A percentile compares a stretch with the other conserved stretches of the same genome.
phyloP scores from a whole-genome alignment of 257 asterid genomes.

The Petunia secreta region DNA sequence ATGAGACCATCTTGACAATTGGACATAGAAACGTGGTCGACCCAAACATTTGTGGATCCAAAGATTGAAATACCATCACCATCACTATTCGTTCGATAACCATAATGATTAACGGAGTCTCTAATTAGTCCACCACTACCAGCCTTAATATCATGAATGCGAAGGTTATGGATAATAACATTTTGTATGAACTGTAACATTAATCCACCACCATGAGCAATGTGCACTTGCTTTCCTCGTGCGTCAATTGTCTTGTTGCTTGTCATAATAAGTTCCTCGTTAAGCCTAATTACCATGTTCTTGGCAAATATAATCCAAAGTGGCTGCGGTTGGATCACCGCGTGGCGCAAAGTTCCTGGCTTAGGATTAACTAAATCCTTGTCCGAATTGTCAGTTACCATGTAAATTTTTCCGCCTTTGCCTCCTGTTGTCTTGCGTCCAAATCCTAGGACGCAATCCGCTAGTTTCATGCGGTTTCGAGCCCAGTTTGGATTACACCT shows the following conservation, averaged over 20 bases:
- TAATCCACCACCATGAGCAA: slow-evolving; percentile 53
- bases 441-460: slow-evolving; percentile 58
- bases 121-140: slow-evolving; percentile 58
- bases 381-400: slow-evolving; percentile 59
- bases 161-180: slow-evolving; percentile 52
- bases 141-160: slow-evolving; percentile 45
- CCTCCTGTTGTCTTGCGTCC: slow-evolving; percentile 62
- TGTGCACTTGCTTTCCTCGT: slow-evolving; percentile 58
- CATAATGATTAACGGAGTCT: slow-evolving; percentile 50
- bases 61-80: slow-evolving; percentile 63
- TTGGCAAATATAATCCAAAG: slow-evolving; percentile 55
- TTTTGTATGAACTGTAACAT: slow-evolving; percentile 53
- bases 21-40: slow-evolving; percentile 62
- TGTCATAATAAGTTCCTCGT: slow-evolving; percentile 57
- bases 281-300: slow-evolving; percentile 47
- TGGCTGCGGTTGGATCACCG: slow-evolving; percentile 54
- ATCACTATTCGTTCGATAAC: slow-evolving; percentile 45
- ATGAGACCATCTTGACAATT: slow-evolving; percentile 61
- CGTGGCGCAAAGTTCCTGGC: slow-evolving; percentile 57
- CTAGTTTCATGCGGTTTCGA: slow-evolving; percentile 40
- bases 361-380: slow-evolving; percentile 54
- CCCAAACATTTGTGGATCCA: slow-evolving; percentile 59
- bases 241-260: slow-evolving; percentile 70
- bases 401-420: slow-evolving; percentile 51
- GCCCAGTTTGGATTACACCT: slow-evolving; percentile 57